Evolutionary conservation across 192 early-diverging fungal species (phyloP).

Genomic region (Neocallimastix lanati): DNA sequence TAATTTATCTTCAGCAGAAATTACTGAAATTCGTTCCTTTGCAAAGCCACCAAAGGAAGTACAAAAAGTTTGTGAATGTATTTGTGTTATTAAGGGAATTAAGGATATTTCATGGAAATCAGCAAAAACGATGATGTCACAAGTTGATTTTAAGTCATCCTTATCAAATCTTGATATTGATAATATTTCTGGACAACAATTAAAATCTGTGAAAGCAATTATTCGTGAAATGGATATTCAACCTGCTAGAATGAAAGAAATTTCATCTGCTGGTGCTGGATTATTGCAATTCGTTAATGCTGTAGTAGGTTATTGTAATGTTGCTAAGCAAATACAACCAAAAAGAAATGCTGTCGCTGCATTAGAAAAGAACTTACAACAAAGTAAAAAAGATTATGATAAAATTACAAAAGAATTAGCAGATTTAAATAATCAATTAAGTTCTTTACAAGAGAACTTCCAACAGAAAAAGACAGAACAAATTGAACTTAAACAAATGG

Average conservation of each 20-base stretch:
- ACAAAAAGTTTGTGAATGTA: constrained; percentile 43
- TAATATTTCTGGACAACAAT: constrained; percentile 24
- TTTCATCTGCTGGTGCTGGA: constrained; percentile 35
- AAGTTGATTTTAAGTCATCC: constrained; percentile 36
- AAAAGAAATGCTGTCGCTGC: constrained; percentile 34
- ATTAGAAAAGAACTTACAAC: constrained; percentile 31
- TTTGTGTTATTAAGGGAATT: constrained; percentile 42
- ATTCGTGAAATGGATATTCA: constrained; percentile 41
- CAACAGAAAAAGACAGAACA: constrained; percentile 39
- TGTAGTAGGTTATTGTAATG: constrained; percentile 40
- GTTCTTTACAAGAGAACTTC: constrained; percentile 27
- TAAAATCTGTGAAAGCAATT: constrained; percentile 32
- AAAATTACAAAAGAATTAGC: constrained; percentile 37
- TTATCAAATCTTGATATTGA: constrained; percentile 28
- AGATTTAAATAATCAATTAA: constrained; percentile 26
- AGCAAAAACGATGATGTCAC: constrained; percentile 42
- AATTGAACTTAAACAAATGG: constrained; percentile 38
- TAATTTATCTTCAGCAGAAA: constrained; percentile 34
- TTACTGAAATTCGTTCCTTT: constrained; percentile 40
- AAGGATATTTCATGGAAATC: constrained; percentile 48
- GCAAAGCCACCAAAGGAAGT: constrained; percentile 44
- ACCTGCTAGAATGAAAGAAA: constrained; percentile 30
- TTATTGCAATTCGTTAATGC: constrained; percentile 36
- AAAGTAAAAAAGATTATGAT: constrained; percentile 36
- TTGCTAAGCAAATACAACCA: constrained; percentile 33